Percentiles rank a stretch among this genome's conserved stretches.
Evolutionary conservation across 495 filamentous ascomycete genomes (phyloP).

Genomic region (Chaetomidium leptoderma): DNA sequence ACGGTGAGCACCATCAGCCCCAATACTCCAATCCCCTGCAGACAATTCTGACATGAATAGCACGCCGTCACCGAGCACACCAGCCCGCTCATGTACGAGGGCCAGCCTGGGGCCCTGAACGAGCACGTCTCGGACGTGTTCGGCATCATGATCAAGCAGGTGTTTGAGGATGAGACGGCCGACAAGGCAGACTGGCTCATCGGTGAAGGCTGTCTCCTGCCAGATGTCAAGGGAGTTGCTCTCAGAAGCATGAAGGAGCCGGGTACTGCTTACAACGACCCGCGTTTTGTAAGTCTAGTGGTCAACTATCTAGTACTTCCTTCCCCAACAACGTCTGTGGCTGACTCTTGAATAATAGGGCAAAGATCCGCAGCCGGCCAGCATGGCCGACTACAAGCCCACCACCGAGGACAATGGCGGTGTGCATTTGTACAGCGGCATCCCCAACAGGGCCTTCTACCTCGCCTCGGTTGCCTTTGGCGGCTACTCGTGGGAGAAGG

Average conservation of each 20-base stretch:
- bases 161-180: slow-evolving; percentile 39
- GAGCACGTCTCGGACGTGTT: slow-evolving; percentile 52
- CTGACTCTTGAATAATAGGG: slow-evolving; percentile 27
- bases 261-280: slow-evolving; percentile 47
- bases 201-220: slow-evolving; percentile 45
- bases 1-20: slow-evolving; percentile 21
- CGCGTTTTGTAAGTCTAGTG: slow-evolving; percentile 40
- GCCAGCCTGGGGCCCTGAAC: slow-evolving; percentile 46
- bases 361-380: slow-evolving; percentile 44
- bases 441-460: slow-evolving; percentile 53
- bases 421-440: slow-evolving; percentile 52
- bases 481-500: slow-evolving; percentile 50
- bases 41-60: background rate
- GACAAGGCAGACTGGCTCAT: slow-evolving; percentile 50
- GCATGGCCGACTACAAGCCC: slow-evolving; percentile 37
- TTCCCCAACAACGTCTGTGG: too few relatives aligned
- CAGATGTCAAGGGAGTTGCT: slow-evolving; percentile 42
- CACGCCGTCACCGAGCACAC: slow-evolving; percentile 49
- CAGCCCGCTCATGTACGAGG: slow-evolving; percentile 39
- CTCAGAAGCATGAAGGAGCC: slow-evolving; percentile 49
- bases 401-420: slow-evolving; percentile 43
- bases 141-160: slow-evolving; percentile 52
- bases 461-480: slow-evolving; percentile 42
- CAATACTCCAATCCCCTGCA: background rate
- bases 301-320: too few relatives aligned